These are phyloP conservation scores for Macrophomina pseudophaseolina DNA, from an alignment of 2,329 filamentous ascomycete species.

Conservation along the genomic window DNA sequence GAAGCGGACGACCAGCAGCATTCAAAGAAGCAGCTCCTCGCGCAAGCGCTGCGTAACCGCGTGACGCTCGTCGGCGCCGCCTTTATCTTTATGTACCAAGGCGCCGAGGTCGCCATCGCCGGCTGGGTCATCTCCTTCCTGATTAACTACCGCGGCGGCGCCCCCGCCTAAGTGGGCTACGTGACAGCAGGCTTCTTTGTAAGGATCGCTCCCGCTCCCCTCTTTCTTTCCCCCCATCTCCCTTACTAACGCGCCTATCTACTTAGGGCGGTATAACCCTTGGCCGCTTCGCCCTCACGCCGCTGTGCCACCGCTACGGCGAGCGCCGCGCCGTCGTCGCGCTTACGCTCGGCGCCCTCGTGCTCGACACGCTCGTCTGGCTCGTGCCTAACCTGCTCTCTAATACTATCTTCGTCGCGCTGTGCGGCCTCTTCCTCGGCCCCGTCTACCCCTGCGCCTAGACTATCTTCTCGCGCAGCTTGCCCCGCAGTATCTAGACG, in stretches of 20 bases:
- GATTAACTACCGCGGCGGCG: conserved; percentile 72
- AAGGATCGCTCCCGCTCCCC: conserved; percentile 40
- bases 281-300: conserved; percentile 73
- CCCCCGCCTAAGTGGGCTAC: conserved; percentile 75
- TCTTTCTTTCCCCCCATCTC: background rate
- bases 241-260: background rate
- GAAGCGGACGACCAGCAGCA: conserved; percentile 51
- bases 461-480: conserved; percentile 65
- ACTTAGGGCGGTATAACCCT: conserved; percentile 73
- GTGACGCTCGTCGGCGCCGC: conserved; percentile 75
- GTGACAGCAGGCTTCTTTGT: conserved; percentile 73
- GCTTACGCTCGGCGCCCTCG: conserved; percentile 64
- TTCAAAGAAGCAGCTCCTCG: conserved; percentile 56
- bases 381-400: conserved; percentile 70
- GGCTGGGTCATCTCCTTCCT: conserved; percentile 89
- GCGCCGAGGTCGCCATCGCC: conserved; percentile 80
- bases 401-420: conserved; percentile 49
- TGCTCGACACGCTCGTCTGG: conserved; percentile 81
- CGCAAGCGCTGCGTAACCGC: conserved; percentile 55
- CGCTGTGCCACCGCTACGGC: conserved; percentile 69
- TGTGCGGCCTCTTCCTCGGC: conserved; percentile 60
- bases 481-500: conserved; percentile 65
- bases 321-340: conserved; percentile 72
- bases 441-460: conserved; percentile 79
- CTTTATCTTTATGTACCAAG: conserved; percentile 87